Evolutionary conservation across 2,329 filamentous ascomycete species (phyloP).

Genomic region (Chrysosporium keratinophilum): DNA sequence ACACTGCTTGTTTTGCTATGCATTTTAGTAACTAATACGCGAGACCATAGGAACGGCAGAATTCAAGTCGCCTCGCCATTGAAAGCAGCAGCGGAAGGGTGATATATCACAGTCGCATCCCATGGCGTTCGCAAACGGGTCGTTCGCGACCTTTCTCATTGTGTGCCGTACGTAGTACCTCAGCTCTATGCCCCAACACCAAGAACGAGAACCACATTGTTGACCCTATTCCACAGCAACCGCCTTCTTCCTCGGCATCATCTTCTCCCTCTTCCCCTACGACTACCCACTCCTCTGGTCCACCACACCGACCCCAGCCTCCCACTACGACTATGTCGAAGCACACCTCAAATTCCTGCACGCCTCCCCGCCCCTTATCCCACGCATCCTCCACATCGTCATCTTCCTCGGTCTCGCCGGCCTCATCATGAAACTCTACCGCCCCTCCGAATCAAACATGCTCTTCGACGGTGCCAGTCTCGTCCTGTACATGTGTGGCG

Average conservation of each 20-base stretch:
- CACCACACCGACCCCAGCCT: constrained; percentile 30
- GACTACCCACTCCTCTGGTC: constrained; percentile 46
- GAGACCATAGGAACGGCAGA: no score
- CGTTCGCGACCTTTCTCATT: constrained; percentile 95
- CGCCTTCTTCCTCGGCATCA: constrained; percentile 95
- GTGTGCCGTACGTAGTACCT: constrained; percentile 68
- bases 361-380: constrained; percentile 81
- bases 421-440: constrained; percentile 90
- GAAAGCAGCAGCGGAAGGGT: not conserved
- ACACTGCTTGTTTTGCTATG: not conserved
- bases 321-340: constrained; percentile 78
- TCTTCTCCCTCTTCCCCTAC: constrained; percentile 94
- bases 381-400: constrained; percentile 86
- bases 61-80: not conserved
- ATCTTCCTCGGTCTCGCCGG: constrained; percentile 79
- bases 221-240: constrained; percentile 48
- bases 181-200: not conserved
- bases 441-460: constrained; percentile 84
- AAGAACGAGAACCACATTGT: constrained; percentile 6
- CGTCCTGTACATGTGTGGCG: constrained; percentile 69
- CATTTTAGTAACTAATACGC: not conserved
- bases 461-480: constrained; percentile 74
- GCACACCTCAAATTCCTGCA: constrained; percentile 84
- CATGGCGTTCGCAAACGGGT: constrained; percentile 40
- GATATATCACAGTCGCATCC: not conserved